Conservation (phyloP, 202 grass and related monocot species). For the Panicum hallii region DNA sequence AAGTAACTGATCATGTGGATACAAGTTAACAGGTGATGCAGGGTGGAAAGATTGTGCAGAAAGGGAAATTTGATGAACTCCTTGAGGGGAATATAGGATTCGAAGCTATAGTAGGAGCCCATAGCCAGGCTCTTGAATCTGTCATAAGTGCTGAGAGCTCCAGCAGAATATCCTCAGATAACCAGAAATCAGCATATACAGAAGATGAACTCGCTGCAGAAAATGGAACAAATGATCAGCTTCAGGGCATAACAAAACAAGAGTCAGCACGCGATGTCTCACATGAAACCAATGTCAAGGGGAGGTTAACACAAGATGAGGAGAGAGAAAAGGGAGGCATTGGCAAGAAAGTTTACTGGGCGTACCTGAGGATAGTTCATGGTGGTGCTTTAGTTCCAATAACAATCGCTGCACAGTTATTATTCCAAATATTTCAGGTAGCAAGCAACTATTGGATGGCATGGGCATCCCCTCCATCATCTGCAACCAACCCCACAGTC, state of each 20-base stretch:
- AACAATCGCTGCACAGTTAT: slow-evolving; percentile 67
- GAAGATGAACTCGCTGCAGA: slow-evolving; percentile 49
- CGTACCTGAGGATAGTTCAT: slow-evolving; percentile 77
- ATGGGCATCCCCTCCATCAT: slow-evolving; percentile 81
- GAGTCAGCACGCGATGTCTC: slow-evolving; percentile 73
- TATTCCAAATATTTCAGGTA: slow-evolving; percentile 86
- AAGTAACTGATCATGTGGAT: slow-evolving; percentile 36
- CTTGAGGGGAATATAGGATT: slow-evolving; percentile 86
- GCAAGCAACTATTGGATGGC: slow-evolving; percentile 99
- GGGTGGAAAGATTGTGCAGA: slow-evolving; percentile 80
- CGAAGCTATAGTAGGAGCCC: slow-evolving; percentile 88
- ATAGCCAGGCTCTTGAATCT: slow-evolving; percentile 87
- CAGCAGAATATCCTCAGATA: slow-evolving; percentile 64
- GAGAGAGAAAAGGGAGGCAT: slow-evolving; percentile 89
- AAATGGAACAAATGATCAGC: slow-evolving; percentile 45
- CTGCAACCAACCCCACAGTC: slow-evolving; percentile 55
- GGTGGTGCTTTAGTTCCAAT: slow-evolving; percentile 78
- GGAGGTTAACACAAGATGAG: slow-evolving; percentile 92
- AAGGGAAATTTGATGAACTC: slow-evolving; percentile 85
- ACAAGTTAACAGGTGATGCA: slow-evolving; percentile 82
- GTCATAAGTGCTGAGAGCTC: slow-evolving; percentile 79
- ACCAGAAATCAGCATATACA: slow-evolving; percentile 46
- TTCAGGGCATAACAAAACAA: slow-evolving; percentile 79
- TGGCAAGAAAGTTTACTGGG: slow-evolving; percentile 84
- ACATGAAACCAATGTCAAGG: slow-evolving; percentile 63